Conservation (phyloP, 202 grass and related monocot species). For the Dendrocalamus latiflorus region DNA sequence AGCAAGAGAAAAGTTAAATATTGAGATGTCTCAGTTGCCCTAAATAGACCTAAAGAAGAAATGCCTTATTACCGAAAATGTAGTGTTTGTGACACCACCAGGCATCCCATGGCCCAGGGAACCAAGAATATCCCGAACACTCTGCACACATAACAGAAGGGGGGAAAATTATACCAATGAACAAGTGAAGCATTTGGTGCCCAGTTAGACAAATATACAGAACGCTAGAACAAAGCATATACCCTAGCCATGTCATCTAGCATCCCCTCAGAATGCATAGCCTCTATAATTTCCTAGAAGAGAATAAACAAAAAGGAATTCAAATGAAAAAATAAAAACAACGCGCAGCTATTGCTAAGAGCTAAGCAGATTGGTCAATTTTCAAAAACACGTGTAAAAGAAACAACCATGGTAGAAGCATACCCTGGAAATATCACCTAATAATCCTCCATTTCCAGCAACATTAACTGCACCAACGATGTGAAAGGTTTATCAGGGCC, state of each 20-base stretch:
- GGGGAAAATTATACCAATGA: background rate
- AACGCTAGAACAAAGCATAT: slow-evolving; percentile 18
- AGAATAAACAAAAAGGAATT: background rate
- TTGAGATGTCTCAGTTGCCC: background rate
- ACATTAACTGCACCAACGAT: slow-evolving; percentile 48
- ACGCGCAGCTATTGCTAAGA: background rate
- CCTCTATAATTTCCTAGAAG: slow-evolving; percentile 27
- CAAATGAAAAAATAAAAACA: background rate
- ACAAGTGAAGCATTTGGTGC: background rate
- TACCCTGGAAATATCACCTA: slow-evolving; percentile 80
- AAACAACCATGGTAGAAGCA: slow-evolving; percentile 14
- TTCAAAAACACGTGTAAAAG: background rate
- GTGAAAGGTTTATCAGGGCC: background rate
- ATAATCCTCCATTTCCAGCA: slow-evolving; percentile 50
- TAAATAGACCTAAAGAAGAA: slow-evolving; percentile 13
- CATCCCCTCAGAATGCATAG: slow-evolving; percentile 1
- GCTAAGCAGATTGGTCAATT: background rate
- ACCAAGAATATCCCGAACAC: slow-evolving; percentile 68
- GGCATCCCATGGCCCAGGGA: slow-evolving; percentile 56
- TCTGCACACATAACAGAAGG: slow-evolving; percentile 43
- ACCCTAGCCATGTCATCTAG: too few relatives aligned
- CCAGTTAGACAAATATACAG: background rate
- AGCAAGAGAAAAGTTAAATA: background rate
- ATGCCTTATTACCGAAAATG: slow-evolving; percentile 47
- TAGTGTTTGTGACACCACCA: slow-evolving; percentile 32